Base-by-base conservation (phyloP, 2,329 filamentous ascomycete species). In the Trichoderma sp. region DNA sequence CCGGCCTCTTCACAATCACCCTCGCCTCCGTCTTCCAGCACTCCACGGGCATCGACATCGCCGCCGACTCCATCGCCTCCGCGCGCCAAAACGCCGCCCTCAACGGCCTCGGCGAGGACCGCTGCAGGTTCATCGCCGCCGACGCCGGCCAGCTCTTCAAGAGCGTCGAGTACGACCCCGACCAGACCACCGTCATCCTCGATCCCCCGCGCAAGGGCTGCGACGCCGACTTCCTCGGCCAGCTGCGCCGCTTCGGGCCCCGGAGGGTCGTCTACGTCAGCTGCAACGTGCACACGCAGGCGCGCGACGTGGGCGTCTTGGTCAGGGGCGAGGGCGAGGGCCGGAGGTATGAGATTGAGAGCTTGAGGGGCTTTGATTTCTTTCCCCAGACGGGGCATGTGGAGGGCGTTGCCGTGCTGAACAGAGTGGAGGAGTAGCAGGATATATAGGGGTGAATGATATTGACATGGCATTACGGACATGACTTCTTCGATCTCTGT, bases 261-360 rank as follows among this genome's bases (percentile, higher is more conserved):
- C 83, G 83, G 68, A 83, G 95, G 66, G 87, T 99, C 12, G 87
- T 97, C 5, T 99, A 99, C 75, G 94, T 99, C 47, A 96, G 91
- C 74, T 99, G 95, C 73, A 99, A 99, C 73, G 95, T 99, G 69
- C 95, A 99, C 75, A 98, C 94, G 9, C 95, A 98, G 83, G 95
- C 95, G 15, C 82, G 95, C 61, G 95, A 99, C 77, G 88, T 99
- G 0, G 95, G 93, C 0, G 87, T 94, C 67, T 78, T 99, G 72
- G 92, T 98, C 1, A 84, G 89, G 43, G 93, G 93, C 21, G 72
- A 80, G 71, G 69, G 76, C 26, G 76, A 78, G 74, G 76, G 77
- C 59, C 78, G 78, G 24, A 79, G 83, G 67, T 99, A 97, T 78
- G 87, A 89, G 76, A 91, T 99, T 74, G 94, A 98, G 82, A 96